Conservation (phyloP, 148 eudicot species). For the Drosera capensis region DNA sequence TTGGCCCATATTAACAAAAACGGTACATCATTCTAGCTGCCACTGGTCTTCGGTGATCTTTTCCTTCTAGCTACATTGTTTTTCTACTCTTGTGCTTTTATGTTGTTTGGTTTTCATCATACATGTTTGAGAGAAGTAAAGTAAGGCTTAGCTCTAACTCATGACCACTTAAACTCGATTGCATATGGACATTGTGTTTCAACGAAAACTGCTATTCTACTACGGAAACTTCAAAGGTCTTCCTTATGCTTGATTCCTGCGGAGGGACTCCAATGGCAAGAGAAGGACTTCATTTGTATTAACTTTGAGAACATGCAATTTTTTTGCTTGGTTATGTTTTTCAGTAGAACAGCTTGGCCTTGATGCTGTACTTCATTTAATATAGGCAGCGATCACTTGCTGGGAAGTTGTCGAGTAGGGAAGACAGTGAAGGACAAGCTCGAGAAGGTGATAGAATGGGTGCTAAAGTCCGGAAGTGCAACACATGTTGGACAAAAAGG, state of each 20-base stretch:
- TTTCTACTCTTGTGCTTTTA: no score
- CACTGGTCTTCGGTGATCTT: no score
- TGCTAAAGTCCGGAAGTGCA: conserved; percentile 26
- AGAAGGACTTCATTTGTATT: no score
- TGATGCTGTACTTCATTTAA: neutral
- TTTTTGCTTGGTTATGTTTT: no score
- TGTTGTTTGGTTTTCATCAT: no score
- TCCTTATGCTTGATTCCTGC: neutral
- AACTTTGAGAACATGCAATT: no score
- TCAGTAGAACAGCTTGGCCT: neutral
- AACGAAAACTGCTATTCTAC: no score
- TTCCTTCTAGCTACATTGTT: no score
- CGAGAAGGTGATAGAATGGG: conserved; percentile 57
- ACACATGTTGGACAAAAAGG: conserved; percentile 19
- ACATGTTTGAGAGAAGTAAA: no score
- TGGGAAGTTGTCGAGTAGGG: conserved; percentile 31
- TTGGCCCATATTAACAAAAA: conserved; percentile 33
- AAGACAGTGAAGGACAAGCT: conserved; percentile 49
- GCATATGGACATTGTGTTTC: no score
- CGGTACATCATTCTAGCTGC: neutral
- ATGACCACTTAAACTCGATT: no score
- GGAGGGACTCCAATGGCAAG: neutral
- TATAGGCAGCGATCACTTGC: conserved; percentile 37
- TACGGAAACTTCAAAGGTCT: neutral
- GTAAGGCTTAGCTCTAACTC: no score